Percentiles rank a stretch among this genome's conserved stretches.
Evolutionary conservation across 495 filamentous ascomycete species (phyloP).

Genomic region (Xylaria acuta): DNA sequence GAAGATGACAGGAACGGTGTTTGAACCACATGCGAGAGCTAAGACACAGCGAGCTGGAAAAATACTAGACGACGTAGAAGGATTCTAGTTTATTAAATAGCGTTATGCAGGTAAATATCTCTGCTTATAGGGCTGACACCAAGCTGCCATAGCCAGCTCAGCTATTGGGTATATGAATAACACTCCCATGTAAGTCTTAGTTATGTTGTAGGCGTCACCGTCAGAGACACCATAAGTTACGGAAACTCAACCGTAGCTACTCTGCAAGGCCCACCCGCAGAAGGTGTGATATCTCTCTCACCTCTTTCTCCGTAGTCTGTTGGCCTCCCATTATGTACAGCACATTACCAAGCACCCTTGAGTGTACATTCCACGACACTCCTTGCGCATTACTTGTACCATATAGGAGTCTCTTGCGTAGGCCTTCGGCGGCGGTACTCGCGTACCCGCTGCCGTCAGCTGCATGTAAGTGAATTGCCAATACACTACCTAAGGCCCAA

Average conservation of each 20-base stretch:
- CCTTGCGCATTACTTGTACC: conserved; percentile 17
- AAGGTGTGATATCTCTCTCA: conserved; percentile 47
- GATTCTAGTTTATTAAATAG: too few species aligned
- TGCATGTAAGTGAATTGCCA: conserved; percentile 66
- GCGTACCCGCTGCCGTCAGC: conserved; percentile 62
- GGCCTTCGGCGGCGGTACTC: conserved; percentile 64
- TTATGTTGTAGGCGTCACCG: too few species aligned
- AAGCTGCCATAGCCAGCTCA: too few species aligned
- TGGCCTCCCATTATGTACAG: conserved; percentile 79
- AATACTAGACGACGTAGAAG: too few species aligned
- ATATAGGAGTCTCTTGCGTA: conserved; percentile 62
- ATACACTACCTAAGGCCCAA: conserved; percentile 73
- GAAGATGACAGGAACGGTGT: too few species aligned
- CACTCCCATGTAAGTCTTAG: too few species aligned
- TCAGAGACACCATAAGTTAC: neutral
- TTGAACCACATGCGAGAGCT: too few species aligned
- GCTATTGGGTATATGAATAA: too few species aligned
- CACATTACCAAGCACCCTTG: conserved; percentile 76
- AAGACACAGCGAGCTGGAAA: too few species aligned
- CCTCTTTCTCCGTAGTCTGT: conserved; percentile 57
- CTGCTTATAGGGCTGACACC: too few species aligned
- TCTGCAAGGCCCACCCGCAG: neutral
- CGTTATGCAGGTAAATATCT: too few species aligned
- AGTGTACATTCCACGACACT: conserved; percentile 66
- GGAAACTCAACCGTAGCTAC: neutral